These are phyloP conservation scores for Tripidium arundinaceum DNA, from an alignment of 202 grass and related monocot species.

Conservation along the genomic window DNA sequence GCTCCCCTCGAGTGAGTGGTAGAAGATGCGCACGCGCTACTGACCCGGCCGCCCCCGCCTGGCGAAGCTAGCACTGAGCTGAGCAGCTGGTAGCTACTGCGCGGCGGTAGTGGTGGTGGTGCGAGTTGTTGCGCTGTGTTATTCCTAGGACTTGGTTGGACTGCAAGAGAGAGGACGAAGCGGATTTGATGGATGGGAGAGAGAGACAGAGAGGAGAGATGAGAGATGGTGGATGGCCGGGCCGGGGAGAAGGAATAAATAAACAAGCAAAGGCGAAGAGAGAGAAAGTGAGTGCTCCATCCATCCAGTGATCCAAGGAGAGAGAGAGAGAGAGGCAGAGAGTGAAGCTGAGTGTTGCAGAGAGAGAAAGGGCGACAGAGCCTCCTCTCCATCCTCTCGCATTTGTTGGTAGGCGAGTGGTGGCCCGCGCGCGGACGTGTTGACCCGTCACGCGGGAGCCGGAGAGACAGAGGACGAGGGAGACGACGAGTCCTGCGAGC, in stretches of 20 bases:
- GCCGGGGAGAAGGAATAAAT: slow-evolving; percentile 33
- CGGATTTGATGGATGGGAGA: background rate
- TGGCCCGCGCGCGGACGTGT: slow-evolving; percentile 35
- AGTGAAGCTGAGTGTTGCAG: background rate
- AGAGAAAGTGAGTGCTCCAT: slow-evolving; percentile 14
- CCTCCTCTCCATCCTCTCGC: too few species aligned
- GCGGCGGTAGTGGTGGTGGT: background rate
- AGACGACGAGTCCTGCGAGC: slow-evolving; percentile 6
- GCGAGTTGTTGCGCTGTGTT: slow-evolving; percentile 24
- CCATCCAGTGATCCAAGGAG: background rate
- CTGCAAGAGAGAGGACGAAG: background rate
- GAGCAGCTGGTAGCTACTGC: background rate
- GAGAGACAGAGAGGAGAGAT: background rate
- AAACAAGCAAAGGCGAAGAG: slow-evolving; percentile 17
- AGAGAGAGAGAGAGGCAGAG: background rate
- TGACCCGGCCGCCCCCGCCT: background rate
- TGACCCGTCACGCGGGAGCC: slow-evolving; percentile 35
- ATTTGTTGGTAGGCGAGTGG: slow-evolving; percentile 1
- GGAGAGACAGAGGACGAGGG: too few species aligned
- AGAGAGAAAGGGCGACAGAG: background rate
- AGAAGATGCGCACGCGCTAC: background rate
- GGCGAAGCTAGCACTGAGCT: background rate
- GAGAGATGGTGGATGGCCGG: background rate
- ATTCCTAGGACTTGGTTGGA: slow-evolving; percentile 37
- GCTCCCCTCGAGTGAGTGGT: background rate